Evolutionary conservation across 2,329 filamentous ascomycete species (phyloP), one percentile per base, ranked within the genome.

Genomic region (Diaporthe amygdali): DNA sequence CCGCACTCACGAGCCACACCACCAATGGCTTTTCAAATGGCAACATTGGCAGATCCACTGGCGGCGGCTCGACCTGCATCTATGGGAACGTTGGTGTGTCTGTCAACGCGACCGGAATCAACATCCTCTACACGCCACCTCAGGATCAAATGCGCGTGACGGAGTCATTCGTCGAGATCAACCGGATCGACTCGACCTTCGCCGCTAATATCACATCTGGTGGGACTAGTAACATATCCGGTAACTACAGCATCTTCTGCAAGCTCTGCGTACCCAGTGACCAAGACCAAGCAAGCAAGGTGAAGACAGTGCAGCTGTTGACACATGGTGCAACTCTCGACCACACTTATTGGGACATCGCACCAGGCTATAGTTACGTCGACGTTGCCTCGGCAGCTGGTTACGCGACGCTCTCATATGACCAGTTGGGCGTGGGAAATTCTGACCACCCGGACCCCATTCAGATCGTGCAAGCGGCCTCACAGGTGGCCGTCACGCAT

Each of bases 341-440:
- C 74, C 76, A 74, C 73, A 76, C 72, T 74, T 81, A 81, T 74
- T 82, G 79, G 79, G 79, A 84, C 74, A 80, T 82, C 71, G 77
- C 78, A 17, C 75, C 76, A 9, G 79, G 77, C 51, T 82, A 83
- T 76, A 80, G 77, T 73, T 84, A 83, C 70, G 78, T 83, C 25
- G 82, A 83, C 71, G 77, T 78, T n/a, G 83, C 82, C 3, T 79
- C 81, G 5, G 76, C 76, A 46, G 73, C 78, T 39, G 79, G 79
- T 69, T 82, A 82, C 74, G 79, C 81, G 3, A 82, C 81, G 2
- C 80, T 84, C 76, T 79, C 78, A 68, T 84, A 83, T 76, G 82
- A 84, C 74, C 81, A 83, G 63, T 79, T 84, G 12, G 82, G 82
- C 37, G 77, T 78, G 2, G 82, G 82, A 2, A 71, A 70, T 10